Conservation (phyloP, 805 yeast species). For the Pichia rugopelliculosa region DNA sequence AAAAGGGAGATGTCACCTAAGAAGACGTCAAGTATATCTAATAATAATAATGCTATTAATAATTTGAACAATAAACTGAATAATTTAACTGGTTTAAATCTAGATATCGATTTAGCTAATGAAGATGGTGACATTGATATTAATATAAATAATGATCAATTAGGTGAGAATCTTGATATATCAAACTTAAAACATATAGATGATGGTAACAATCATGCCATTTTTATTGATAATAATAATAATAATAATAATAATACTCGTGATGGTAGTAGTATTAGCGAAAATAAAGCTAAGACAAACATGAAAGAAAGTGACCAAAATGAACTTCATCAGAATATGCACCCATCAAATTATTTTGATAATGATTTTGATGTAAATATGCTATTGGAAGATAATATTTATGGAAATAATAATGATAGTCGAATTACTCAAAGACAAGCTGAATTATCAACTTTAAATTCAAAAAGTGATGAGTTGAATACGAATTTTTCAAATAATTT, state of each 20-base stretch:
- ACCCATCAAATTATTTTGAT: slow-evolving; percentile 12
- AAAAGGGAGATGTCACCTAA: slow-evolving; percentile 1
- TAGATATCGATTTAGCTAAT: slow-evolving; percentile 15
- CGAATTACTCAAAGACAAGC: not conserved
- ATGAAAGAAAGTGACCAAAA: too few relatives aligned
- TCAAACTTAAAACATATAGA: not conserved
- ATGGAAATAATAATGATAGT: not conserved
- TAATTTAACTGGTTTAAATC: slow-evolving; percentile 6
- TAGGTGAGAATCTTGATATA: not conserved
- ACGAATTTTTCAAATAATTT: not conserved
- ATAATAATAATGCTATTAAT: not conserved
- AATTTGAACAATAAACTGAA: not conserved
- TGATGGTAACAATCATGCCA: not conserved
- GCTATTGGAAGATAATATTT: not conserved
- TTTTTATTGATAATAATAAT: not conserved
- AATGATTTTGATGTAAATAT: slow-evolving; percentile 2
- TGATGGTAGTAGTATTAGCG: not conserved
- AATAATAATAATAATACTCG: not conserved
- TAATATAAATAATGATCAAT: not conserved
- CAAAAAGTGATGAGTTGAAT: not conserved
- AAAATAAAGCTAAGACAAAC: not conserved
- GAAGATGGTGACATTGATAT: not conserved
- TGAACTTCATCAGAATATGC: not conserved
- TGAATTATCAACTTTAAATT: not conserved
- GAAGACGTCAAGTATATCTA: not conserved